These are phyloP conservation scores for Penicillium alfredii DNA, from an alignment of 495 filamentous ascomycete species.

Conservation along the genomic window DNA sequence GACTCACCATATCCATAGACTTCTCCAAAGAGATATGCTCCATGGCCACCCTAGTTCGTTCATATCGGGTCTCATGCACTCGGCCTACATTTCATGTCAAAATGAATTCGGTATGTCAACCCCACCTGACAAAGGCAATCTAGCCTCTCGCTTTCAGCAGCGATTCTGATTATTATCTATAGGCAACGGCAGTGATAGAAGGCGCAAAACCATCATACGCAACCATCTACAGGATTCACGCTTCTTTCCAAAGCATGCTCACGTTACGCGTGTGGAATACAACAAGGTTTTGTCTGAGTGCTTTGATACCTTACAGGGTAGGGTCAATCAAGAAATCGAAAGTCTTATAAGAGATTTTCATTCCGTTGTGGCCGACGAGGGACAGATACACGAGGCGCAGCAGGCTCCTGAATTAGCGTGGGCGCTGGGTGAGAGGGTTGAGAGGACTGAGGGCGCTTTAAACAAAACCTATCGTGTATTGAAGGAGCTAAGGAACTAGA, in stretches of 20 bases:
- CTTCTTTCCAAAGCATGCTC: constrained; percentile 4
- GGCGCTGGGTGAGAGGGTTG: neutral
- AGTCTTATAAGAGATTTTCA: constrained; percentile 8
- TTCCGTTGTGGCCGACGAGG: constrained; percentile 6
- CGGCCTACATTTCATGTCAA: constrained; percentile 13
- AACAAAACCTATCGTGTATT: neutral
- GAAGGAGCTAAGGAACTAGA: neutral
- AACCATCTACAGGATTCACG: constrained; percentile 4
- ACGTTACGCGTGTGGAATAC: neutral
- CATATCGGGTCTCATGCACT: constrained; percentile 19
- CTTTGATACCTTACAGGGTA: constrained; percentile 1
- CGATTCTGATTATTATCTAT: neutral
- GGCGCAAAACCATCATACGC: constrained; percentile 11
- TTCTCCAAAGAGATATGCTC: constrained; percentile 9
- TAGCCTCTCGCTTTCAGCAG: neutral
- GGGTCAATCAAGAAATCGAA: constrained; percentile 2
- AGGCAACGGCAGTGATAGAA: constrained; percentile 7
- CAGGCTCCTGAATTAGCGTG: constrained; percentile 2
- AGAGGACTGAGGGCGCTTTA: neutral
- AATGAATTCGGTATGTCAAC: constrained; percentile 15
- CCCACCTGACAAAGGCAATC: neutral
- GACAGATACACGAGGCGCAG: constrained; percentile 9
- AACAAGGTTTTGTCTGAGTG: neutral
- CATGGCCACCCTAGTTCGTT: constrained; percentile 14
- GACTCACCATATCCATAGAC: constrained; percentile 2